Evolutionary conservation across 208 protist species (phyloP).

Genomic region (Histomonas meleagridis): DNA sequence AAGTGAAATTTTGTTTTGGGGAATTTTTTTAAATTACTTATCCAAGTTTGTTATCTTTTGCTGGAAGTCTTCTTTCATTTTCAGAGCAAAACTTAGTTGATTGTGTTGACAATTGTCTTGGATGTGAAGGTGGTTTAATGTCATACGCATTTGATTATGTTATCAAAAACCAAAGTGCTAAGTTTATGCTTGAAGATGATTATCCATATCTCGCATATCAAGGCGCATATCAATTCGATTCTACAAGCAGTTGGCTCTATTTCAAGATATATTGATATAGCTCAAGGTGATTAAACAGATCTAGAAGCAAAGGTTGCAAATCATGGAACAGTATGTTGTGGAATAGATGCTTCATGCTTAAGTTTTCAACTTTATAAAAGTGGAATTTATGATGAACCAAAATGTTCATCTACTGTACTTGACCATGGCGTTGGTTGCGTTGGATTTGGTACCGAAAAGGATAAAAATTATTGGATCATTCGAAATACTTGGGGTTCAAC

Average conservation of each 20-base stretch:
- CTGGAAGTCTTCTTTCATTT: constrained; percentile 58
- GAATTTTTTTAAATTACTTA: too few relatives aligned
- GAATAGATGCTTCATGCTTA: constrained; percentile 43
- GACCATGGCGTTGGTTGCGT: constrained; percentile 47
- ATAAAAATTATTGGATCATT: constrained; percentile 45
- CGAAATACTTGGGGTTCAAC: constrained; percentile 40
- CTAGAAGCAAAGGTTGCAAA: neutral
- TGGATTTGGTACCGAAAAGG: constrained; percentile 35
- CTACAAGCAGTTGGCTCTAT: neutral
- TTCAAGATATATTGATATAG: neutral
- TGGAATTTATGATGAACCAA: constrained; percentile 45
- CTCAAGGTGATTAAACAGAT: neutral
- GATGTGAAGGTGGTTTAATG: constrained; percentile 73
- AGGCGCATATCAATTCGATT: constrained; percentile 26
- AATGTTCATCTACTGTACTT: constrained; percentile 31
- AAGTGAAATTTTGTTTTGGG: too few relatives aligned
- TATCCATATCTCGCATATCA: constrained; percentile 51
- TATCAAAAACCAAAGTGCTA: constrained; percentile 40
- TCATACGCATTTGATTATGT: constrained; percentile 57
- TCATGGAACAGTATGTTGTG: neutral
- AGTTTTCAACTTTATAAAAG: constrained; percentile 44
- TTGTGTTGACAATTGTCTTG: constrained; percentile 62
- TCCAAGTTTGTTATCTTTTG: too few relatives aligned
- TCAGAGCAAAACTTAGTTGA: constrained; percentile 80
- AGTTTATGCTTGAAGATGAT: constrained; percentile 44